Evolutionary conservation across 805 yeast genomes (phyloP).

Genomic region (Zygosaccharomyces gambellarensis): DNA sequence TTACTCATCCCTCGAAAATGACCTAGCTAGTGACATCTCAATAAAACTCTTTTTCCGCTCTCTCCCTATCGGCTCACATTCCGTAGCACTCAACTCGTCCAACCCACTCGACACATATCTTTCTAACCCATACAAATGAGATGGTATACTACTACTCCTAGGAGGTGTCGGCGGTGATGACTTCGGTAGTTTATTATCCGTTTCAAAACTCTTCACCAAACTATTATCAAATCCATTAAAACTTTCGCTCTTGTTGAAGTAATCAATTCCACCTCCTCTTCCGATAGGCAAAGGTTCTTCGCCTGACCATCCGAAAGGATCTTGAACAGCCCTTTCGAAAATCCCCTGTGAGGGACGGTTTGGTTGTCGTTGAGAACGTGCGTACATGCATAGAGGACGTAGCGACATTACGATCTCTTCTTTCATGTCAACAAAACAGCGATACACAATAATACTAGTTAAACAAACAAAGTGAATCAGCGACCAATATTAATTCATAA

Average conservation of each 20-base stretch:
- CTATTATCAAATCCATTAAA: neutral
- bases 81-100: conserved; percentile 15
- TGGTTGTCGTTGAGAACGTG: neutral
- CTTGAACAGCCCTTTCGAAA: conserved; percentile 29
- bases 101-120: conserved; percentile 27
- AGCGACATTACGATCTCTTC: neutral
- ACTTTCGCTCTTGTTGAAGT: neutral
- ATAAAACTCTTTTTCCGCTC: conserved; percentile 3
- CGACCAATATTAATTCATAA: no score
- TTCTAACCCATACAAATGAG: conserved; percentile 30
- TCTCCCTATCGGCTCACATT: neutral
- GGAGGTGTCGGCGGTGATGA: neutral
- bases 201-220: neutral
- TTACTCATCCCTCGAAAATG: neutral
- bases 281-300: neutral
- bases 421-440: neutral
- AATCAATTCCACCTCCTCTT: neutral
- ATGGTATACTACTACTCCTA: conserved; percentile 18
- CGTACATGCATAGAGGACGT: conserved; percentile 3
- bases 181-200: neutral
- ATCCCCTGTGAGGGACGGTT: conserved; percentile 34
- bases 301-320: conserved; percentile 22
- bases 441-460: neutral
- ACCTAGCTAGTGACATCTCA: conserved; percentile 4
- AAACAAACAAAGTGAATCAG: no score